A percentile compares a stretch with the other conserved stretches of the same genome.
These are phyloP conservation scores for Xylaria digitata DNA, from an alignment of 2,329 filamentous ascomycete species.

Conservation along the genomic window DNA sequence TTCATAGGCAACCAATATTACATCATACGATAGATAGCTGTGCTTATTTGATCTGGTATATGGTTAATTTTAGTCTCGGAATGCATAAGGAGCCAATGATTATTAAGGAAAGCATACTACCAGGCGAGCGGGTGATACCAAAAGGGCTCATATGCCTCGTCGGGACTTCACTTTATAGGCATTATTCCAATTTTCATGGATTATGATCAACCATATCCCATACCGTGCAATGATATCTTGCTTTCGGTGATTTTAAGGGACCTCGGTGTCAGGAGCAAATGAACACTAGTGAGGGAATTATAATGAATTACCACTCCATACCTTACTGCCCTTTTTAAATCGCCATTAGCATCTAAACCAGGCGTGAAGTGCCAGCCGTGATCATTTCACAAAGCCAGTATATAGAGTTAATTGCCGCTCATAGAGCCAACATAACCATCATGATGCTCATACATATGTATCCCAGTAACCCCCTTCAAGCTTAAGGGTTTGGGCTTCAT, in stretches of 20 bases:
- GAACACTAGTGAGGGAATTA: no score
- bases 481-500: no score
- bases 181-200: slow-evolving; percentile 7
- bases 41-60: not conserved
- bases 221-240: not conserved
- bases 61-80: not conserved
- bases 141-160: not conserved
- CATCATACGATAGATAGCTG: not conserved
- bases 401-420: no score
- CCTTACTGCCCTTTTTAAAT: no score
- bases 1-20: not conserved
- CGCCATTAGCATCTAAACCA: no score
- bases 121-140: not conserved
- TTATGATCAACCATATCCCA: not conserved
- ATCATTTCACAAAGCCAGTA: no score
- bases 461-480: no score
- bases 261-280: not conserved
- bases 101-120: slow-evolving; percentile 8
- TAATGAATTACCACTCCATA: no score
- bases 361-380: no score
- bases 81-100: not conserved
- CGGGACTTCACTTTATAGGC: not conserved
- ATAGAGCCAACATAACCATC: no score
- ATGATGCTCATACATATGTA: no score
- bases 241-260: not conserved